Evolutionary conservation across 2,329 filamentous ascomycete species (phyloP).

Genomic region (Domatiomyces catenatus): DNA sequence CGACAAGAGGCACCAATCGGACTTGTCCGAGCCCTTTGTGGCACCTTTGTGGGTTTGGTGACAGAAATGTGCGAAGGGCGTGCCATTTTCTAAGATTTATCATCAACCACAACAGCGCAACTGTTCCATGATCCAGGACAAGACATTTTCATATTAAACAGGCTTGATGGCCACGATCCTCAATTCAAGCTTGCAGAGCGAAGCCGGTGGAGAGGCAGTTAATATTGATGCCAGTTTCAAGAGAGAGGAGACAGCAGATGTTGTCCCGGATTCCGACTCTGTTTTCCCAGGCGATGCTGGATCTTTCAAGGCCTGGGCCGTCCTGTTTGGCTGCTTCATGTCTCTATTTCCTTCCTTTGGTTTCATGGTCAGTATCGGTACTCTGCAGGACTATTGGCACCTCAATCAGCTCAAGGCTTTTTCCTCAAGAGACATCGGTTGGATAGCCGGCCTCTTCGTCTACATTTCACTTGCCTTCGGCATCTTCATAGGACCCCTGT

Average conservation of each 20-base stretch:
- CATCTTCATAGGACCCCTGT: slow-evolving; percentile 35
- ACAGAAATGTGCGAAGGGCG: background rate
- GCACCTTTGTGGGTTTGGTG: background rate
- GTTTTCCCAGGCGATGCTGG: slow-evolving; percentile 22
- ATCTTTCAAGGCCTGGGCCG: slow-evolving; percentile 19
- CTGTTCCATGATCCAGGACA: background rate
- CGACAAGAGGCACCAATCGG: background rate
- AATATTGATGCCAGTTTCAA: background rate
- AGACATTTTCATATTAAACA: background rate
- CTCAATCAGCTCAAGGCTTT: slow-evolving; percentile 31
- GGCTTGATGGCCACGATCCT: background rate
- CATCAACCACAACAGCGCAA: background rate
- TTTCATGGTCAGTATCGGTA: slow-evolving; percentile 35
- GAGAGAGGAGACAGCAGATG: background rate
- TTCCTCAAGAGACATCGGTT: slow-evolving; percentile 32
- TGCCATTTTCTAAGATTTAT: too few species aligned
- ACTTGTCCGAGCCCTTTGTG: background rate
- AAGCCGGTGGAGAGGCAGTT: background rate
- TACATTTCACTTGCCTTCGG: slow-evolving; percentile 32
- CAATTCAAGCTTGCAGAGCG: background rate
- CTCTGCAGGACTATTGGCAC: slow-evolving; percentile 33
- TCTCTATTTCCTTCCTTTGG: slow-evolving; percentile 29
- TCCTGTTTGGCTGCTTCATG: slow-evolving; percentile 22
- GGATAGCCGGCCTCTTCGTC: slow-evolving; percentile 34
- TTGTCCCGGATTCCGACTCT: background rate